phyloP scores from a whole-genome alignment of 2,329 filamentous ascomycete species.

The Neofusicoccum laricinum region DNA sequence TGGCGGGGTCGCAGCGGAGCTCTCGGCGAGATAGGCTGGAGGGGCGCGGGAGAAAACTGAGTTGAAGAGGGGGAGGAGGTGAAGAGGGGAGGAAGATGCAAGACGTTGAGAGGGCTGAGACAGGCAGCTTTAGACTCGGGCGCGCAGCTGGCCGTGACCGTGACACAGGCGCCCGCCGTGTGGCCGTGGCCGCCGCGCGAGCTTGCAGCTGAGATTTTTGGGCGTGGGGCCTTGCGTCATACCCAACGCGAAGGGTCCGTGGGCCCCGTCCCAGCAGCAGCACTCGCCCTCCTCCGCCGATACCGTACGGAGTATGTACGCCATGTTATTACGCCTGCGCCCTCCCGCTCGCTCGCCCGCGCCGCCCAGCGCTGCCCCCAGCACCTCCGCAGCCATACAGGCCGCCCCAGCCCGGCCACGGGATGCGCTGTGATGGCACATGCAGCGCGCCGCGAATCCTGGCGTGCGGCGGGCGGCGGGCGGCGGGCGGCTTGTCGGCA shows the following conservation, averaged over 20 bases:
- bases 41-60: not conserved
- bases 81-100: not conserved
- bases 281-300: not conserved
- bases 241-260: not conserved
- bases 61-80: not conserved
- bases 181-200: not conserved
- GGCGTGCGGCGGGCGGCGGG: not conserved
- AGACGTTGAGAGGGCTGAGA: not conserved
- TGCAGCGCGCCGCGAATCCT: not conserved
- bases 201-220: slow-evolving; percentile 9
- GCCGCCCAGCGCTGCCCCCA: not conserved
- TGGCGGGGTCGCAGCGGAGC: not conserved
- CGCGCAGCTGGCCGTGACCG: slow-evolving; percentile 8
- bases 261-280: not conserved
- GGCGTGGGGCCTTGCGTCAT: slow-evolving; percentile 7
- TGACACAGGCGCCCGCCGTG: not conserved
- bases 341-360: not conserved
- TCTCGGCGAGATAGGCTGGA: not conserved
- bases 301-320: not conserved
- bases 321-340: not conserved
- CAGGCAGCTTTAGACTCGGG: slow-evolving; percentile 9
- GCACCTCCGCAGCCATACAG: not conserved
- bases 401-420: not conserved
- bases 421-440: not conserved
- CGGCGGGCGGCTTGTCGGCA: slow-evolving; percentile 1